These are phyloP conservation scores for Holtermanniella nyarrowii DNA, from an alignment of 768 basidiomycete genomes.

Conservation along the genomic window DNA sequence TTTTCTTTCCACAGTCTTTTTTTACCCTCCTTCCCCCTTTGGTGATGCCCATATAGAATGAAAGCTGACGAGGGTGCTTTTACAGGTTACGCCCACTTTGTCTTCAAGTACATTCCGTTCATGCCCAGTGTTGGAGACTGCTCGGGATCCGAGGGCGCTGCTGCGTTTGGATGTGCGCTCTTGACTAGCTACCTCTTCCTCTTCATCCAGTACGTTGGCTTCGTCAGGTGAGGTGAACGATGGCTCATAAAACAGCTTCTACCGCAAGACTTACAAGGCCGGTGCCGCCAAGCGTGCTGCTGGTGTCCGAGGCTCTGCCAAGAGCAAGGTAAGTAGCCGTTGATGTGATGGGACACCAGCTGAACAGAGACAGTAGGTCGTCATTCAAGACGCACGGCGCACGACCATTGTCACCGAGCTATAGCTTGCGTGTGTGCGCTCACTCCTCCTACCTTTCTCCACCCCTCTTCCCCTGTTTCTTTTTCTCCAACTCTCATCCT, in stretches of 20 bases:
- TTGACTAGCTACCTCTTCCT: conserved; percentile 83
- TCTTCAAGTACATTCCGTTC: conserved; percentile 48
- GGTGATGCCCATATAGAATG: conserved; percentile 3
- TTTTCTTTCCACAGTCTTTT: conserved; percentile 5
- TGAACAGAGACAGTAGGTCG: conserved; percentile 25
- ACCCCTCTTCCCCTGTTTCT: too few species aligned
- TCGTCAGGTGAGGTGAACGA: not conserved
- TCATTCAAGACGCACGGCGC: conserved; percentile 13
- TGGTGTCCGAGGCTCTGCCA: conserved; percentile 25
- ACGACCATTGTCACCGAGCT: conserved; percentile 21
- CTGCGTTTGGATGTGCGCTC: conserved; percentile 76
- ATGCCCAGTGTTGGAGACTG: conserved; percentile 73
- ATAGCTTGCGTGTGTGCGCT: too few species aligned
- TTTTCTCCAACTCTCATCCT: too few species aligned
- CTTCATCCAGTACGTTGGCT: conserved; percentile 58
- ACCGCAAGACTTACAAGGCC: conserved; percentile 40
- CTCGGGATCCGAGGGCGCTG: conserved; percentile 77
- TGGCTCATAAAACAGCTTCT: conserved; percentile 28
- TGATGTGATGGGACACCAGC: not conserved
- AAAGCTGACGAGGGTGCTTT: not conserved
- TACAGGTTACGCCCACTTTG: conserved; percentile 69
- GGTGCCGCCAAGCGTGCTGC: conserved; percentile 16
- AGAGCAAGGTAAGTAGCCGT: conserved; percentile 30
- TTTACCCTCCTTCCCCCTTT: conserved; percentile 32
- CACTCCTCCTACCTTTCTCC: too few species aligned